Conservation (phyloP, 305 asterid genomes). For the Solanum hybrid region DNA sequence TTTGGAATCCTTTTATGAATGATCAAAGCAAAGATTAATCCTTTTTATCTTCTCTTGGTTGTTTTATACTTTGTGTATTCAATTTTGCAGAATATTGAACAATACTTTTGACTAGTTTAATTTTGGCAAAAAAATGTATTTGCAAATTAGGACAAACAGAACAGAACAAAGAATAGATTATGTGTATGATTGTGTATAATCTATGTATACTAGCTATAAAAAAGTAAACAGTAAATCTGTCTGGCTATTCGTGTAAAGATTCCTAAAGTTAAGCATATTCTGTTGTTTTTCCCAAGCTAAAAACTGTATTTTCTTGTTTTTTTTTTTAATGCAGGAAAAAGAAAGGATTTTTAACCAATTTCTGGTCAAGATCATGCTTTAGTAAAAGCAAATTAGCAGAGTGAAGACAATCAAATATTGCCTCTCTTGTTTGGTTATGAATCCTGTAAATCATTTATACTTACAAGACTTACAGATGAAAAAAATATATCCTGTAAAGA, state of each 20-base stretch:
- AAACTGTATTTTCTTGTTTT: background rate
- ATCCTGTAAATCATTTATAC: background rate
- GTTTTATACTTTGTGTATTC: background rate
- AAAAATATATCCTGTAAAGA: background rate
- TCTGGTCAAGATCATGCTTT: slow-evolving; percentile 30
- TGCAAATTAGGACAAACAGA: background rate
- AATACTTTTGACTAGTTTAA: background rate
- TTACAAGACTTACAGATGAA: background rate
- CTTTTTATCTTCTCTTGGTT: background rate
- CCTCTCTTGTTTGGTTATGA: background rate
- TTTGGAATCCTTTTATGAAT: background rate
- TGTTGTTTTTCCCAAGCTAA: background rate
- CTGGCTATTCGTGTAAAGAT: background rate
- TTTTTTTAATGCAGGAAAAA: slow-evolving; percentile 37
- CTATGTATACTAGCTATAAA: background rate
- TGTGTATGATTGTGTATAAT: no score
- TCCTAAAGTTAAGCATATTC: background rate
- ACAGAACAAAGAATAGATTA: background rate
- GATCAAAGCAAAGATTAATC: background rate
- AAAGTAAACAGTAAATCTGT: background rate
- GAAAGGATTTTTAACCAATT: slow-evolving; percentile 20
- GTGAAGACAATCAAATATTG: background rate
- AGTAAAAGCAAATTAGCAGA: slow-evolving; percentile 24
- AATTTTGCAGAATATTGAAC: background rate
- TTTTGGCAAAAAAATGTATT: no score